phyloP scores from a whole-genome alignment of 129 eudicot genomes.

The Tanacetum coccineum region DNA sequence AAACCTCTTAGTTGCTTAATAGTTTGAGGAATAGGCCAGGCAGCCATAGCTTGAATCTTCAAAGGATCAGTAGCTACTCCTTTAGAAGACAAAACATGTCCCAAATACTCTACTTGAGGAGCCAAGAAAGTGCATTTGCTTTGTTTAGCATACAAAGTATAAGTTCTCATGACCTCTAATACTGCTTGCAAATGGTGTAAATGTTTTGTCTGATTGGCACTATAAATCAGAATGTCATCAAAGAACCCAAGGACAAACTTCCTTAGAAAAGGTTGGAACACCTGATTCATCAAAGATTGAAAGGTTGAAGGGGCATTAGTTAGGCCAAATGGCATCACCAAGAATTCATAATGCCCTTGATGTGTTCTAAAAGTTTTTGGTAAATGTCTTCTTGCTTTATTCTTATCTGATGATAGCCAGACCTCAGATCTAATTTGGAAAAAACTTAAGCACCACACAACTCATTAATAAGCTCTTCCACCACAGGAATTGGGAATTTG shows the following conservation, averaged over 20 bases:
- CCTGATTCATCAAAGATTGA: background rate
- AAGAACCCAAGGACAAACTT: background rate
- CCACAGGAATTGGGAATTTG: too few species aligned
- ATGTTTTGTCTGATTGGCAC: background rate
- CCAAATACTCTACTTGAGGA: background rate
- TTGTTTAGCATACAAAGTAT: background rate
- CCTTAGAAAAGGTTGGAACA: background rate
- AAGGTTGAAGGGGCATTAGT: background rate
- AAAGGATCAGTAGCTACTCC: background rate
- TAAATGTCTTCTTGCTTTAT: background rate
- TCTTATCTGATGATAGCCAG: background rate
- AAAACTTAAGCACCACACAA: background rate
- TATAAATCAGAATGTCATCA: background rate
- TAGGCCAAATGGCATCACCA: background rate
- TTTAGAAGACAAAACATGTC: background rate
- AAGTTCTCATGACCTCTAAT: background rate
- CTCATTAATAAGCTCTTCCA: too few species aligned
- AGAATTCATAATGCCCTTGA: background rate
- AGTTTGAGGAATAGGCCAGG: slow-evolving; percentile 1
- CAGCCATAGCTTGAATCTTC: background rate
- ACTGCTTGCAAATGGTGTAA: background rate
- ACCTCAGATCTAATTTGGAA: background rate
- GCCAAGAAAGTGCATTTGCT: slow-evolving; percentile 8
- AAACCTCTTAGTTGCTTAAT: background rate
- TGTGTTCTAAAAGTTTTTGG: background rate